Evolutionary conservation across 306 rosid genomes (phyloP).

Genomic region (Trifolium pratense): DNA sequence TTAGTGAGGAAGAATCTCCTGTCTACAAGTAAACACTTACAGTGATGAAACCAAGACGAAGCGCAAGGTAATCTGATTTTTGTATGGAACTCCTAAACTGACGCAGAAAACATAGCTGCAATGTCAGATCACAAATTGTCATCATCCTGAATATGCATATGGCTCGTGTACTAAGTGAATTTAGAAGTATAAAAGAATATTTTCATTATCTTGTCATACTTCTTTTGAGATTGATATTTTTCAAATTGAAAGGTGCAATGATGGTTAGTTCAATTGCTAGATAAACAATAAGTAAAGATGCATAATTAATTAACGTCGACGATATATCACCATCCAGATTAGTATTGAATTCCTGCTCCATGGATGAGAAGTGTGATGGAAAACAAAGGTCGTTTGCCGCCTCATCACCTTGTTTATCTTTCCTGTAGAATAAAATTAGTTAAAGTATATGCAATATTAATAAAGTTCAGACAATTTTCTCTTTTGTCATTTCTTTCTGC

Average conservation of each 20-base stretch:
- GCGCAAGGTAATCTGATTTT: slow-evolving; percentile 92
- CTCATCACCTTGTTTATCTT: slow-evolving; percentile 81
- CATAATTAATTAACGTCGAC: slow-evolving; percentile 17
- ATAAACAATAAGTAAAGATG: background rate
- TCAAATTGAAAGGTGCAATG: slow-evolving; percentile 22
- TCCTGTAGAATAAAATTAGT: slow-evolving; percentile 48
- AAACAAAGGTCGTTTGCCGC: slow-evolving; percentile 88
- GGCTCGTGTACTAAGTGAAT: slow-evolving; percentile 6
- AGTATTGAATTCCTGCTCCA: slow-evolving; percentile 93
- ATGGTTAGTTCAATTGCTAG: slow-evolving; percentile 16
- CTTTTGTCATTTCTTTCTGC: slow-evolving; percentile 8
- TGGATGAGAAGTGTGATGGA: slow-evolving; percentile 93
- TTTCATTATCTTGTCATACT: slow-evolving; percentile 13
- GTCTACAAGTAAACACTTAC: slow-evolving; percentile 49
- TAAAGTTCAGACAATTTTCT: background rate
- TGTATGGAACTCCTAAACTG: slow-evolving; percentile 83
- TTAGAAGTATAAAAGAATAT: background rate
- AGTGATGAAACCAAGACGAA: slow-evolving; percentile 88
- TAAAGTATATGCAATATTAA: slow-evolving; percentile 14
- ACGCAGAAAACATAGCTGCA: slow-evolving; percentile 93
- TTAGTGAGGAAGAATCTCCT: slow-evolving; percentile 3
- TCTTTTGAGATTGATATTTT: background rate
- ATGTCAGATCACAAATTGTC: slow-evolving; percentile 40
- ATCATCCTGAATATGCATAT: slow-evolving; percentile 10
- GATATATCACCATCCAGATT: slow-evolving; percentile 83